Percentiles rank a stretch among this genome's conserved stretches.
These are phyloP conservation scores for Paramarasmius palmivorus DNA, from an alignment of 1,284 basidiomycete species.

Conservation along the genomic window DNA sequence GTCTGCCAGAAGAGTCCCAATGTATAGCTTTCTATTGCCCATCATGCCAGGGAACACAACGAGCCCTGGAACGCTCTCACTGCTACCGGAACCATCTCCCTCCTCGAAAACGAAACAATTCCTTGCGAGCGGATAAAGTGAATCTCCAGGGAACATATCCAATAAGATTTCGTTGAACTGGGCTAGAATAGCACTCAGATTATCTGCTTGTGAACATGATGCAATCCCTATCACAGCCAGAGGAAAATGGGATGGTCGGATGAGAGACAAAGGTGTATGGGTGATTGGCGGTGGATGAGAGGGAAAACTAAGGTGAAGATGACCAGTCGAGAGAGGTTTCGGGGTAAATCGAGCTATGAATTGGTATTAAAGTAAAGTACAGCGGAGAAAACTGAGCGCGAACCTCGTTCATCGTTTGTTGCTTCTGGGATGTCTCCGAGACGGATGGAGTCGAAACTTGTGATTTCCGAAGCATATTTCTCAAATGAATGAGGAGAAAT, in stretches of 20 bases:
- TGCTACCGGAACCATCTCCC: constrained; percentile 54
- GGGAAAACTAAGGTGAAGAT: constrained; percentile 71
- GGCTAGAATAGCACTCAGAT: constrained; percentile 60
- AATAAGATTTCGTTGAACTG: constrained; percentile 64
- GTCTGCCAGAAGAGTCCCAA: constrained; percentile 84
- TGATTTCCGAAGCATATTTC: constrained; percentile 68
- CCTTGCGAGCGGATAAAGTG: constrained; percentile 73
- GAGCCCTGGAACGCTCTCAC: constrained; percentile 60
- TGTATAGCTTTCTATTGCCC: constrained; percentile 79
- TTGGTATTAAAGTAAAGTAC: constrained; percentile 12
- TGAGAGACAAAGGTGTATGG: constrained; percentile 58
- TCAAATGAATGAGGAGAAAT: constrained; percentile 67
- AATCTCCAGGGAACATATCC: constrained; percentile 64
- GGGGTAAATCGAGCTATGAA: constrained; percentile 78
- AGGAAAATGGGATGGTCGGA: constrained; percentile 78
- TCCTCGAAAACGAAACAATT: constrained; percentile 83
- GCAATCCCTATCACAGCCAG: constrained; percentile 80
- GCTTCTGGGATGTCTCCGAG: constrained; percentile 80
- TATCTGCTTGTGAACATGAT: constrained; percentile 57
- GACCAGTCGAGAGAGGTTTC: constrained; percentile 70
- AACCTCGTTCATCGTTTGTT: constrained; percentile 76
- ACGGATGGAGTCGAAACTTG: constrained; percentile 68
- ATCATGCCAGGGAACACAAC: constrained; percentile 77
- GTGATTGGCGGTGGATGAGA: constrained; percentile 67
- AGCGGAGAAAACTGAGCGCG: constrained; percentile 17